phyloP scores from a whole-genome alignment of 164 flowering plant species.

The Dillenia suffruticosa region DNA sequence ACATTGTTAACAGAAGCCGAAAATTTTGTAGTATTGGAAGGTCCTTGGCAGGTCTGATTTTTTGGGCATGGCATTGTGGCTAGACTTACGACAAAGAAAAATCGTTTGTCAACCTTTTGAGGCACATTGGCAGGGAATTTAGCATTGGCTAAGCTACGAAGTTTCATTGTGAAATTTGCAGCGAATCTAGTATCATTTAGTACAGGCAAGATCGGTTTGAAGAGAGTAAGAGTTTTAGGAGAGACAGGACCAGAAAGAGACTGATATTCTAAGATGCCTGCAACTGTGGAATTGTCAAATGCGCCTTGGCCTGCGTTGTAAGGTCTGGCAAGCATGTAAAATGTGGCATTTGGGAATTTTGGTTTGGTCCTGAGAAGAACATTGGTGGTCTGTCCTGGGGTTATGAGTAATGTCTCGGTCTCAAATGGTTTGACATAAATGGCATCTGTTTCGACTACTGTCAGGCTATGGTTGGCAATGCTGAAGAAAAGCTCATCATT shows the following conservation, averaged over 20 bases:
- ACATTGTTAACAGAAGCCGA: conserved; percentile 5
- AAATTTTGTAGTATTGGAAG: conserved; percentile 2
- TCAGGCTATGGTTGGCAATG: conserved; percentile 5
- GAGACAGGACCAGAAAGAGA: not conserved
- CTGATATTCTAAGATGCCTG: conserved; percentile 2
- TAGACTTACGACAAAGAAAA: conserved; percentile 2
- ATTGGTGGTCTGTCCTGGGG: conserved; percentile 7
- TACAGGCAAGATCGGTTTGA: conserved; percentile 1
- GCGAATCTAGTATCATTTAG: conserved; percentile 5
- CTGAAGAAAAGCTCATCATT: conserved; percentile 6
- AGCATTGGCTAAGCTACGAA: conserved; percentile 4
- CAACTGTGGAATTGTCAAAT: conserved; percentile 9
- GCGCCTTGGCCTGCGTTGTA: conserved; percentile 2
- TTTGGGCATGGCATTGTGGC: conserved; percentile 1
- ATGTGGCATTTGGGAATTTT: conserved; percentile 3
- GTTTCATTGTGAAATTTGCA: not conserved
- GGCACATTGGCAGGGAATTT: conserved; percentile 8
- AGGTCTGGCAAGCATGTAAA: conserved; percentile 5
- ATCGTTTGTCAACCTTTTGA: not conserved
- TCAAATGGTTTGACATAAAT: conserved; percentile 5
- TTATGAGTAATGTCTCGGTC: not conserved
- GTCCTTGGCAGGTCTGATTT: conserved; percentile 9
- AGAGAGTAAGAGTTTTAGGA: conserved; percentile 2
- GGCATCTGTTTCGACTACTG: conserved; percentile 7
- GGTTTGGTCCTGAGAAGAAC: conserved; percentile 6